A percentile compares a stretch with the other conserved stretches of the same genome.
Conservation (phyloP, 2,329 filamentous ascomycete species). For the Sporothrix pallida region DNA sequence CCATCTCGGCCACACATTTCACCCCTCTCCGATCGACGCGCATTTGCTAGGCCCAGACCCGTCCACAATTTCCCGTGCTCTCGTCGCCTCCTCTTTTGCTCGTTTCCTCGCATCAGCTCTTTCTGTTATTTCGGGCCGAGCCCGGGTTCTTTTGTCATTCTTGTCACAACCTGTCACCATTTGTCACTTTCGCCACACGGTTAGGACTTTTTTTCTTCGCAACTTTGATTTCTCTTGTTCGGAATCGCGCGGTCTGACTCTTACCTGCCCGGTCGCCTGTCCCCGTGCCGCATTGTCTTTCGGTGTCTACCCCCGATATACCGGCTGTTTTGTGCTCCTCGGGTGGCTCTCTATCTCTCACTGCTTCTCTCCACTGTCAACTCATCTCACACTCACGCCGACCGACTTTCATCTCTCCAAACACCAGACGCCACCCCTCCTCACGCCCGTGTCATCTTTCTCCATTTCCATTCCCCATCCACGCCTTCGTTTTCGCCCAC, state of each 20-base stretch:
- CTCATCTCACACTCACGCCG: background rate
- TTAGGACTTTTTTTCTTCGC: constrained; percentile 7
- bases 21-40: background rate
- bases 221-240: background rate
- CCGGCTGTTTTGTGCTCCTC: constrained; percentile 9
- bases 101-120: background rate
- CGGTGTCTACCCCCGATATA: background rate
- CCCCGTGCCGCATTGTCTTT: background rate
- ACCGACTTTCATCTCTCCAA: background rate
- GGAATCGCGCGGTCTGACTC: constrained; percentile 3
- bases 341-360: background rate
- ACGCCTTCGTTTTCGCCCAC: background rate
- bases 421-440: background rate
- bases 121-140: background rate
- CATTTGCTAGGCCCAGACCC: constrained; percentile 3
- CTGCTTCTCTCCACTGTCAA: no score
- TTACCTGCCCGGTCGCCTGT: background rate
- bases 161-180: background rate
- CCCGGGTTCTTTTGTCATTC: constrained; percentile 5
- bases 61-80: background rate
- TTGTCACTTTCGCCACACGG: background rate
- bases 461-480: background rate
- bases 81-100: background rate
- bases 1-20: background rate
- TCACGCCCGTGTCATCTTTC: background rate